These are phyloP conservation scores for Chaetomium globosum DNA, from an alignment of 2,329 filamentous ascomycete species.

Conservation along the genomic window DNA sequence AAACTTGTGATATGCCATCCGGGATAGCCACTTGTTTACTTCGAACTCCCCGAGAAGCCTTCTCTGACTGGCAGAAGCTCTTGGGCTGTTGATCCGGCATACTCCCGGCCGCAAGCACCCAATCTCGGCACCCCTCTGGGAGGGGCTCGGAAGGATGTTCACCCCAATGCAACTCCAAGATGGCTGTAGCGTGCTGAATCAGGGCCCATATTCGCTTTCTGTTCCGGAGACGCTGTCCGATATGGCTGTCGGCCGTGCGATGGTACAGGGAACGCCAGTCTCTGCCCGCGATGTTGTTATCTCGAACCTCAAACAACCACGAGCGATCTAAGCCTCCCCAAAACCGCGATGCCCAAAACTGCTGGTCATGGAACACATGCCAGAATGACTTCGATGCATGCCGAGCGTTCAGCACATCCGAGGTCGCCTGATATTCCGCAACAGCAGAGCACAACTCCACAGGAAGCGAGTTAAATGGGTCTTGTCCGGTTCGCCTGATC, in stretches of 20 bases:
- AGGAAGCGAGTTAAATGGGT: conserved; percentile 12
- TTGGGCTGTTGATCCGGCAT: neutral
- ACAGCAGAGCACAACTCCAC: conserved; percentile 11
- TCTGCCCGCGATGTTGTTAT: neutral
- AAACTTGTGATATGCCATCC: neutral
- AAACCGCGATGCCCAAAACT: conserved; percentile 19
- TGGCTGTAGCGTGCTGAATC: neutral
- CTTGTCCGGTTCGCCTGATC: neutral
- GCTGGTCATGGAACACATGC: conserved; percentile 3
- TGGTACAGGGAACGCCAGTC: conserved; percentile 13
- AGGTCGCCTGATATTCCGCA: neutral
- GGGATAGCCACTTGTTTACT: neutral
- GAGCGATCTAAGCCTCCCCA: neutral
- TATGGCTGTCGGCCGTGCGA: neutral
- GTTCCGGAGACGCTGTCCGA: neutral
- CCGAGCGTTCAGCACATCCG: conserved; percentile 11
- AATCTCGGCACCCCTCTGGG: neutral
- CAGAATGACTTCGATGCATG: conserved; percentile 9
- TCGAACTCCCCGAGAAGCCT: neutral
- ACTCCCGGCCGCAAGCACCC: neutral
- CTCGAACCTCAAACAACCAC: conserved; percentile 8
- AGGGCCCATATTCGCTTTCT: conserved; percentile 8
- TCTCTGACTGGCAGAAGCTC: neutral
- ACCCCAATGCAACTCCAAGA: neutral
- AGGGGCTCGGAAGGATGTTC: neutral